Base-by-base conservation (phyloP, 306 rosid genomes). In the Malus sieversii region DNA sequence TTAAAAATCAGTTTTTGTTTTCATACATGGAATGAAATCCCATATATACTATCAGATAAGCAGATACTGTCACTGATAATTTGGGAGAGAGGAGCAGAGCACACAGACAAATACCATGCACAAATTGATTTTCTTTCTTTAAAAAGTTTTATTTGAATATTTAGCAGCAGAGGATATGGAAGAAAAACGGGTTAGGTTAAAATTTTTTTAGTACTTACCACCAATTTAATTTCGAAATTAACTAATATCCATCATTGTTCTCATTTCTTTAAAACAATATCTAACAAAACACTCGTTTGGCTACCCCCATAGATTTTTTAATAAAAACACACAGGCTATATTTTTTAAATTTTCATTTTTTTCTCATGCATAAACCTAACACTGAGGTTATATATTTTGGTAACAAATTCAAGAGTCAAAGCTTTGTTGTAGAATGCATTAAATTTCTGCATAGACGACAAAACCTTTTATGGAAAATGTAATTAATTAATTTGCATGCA, bases 371-470 rank as follows among this genome's bases (percentile, higher is more conserved):
- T 46, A 30, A 45, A 38, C 59, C 33, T 75, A 23, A 8, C 67
- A 74, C 52, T 79, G 3, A 4, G 48, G 51, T 51, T 25, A 52
- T 52, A 6, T 52, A 6, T 16, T 51, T 27, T 53, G 11, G 32
- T 55, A 57, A 82, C 42, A 78, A 51, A 75, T 73, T 74, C 44
- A 70, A 59, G 66, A 59, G 76, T 85, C 82, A 73, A 79, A 64
- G 7, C 7, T 25, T n/a, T 82, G 30, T 3, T 68, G 63, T 59
- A 38, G 57, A 75, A 83, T 72, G 33, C 64, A 60, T 72, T 62
- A 29, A 67, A 22, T 6, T 29, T 78, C 63, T 77, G 52, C 3
- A 22, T 22, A 58, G 14, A 74, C 78, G 51, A 29, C 38, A 48
- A 66, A 9, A 46, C 32, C 55, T 53, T 38, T 70, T 11, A 64